A percentile compares a stretch with the other conserved stretches of the same genome.
phyloP scores from a whole-genome alignment of 257 asterid genomes.

The Rauvolfia tetraphylla region DNA sequence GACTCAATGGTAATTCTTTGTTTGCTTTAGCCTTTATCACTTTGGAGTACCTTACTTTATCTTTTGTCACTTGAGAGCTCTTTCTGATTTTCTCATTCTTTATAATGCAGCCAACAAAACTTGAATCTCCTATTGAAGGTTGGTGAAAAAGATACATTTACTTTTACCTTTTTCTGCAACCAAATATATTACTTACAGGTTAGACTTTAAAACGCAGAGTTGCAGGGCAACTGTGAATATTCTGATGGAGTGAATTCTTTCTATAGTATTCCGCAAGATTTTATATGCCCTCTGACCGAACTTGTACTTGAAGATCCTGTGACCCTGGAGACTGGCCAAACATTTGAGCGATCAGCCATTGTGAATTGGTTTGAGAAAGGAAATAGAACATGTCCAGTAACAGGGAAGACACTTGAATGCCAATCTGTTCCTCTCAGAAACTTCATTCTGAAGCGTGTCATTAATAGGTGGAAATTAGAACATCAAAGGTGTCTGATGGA shows the following conservation, averaged over 20 bases:
- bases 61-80: too few species aligned
- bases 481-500: conserved; percentile 36
- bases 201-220: conserved; percentile 27
- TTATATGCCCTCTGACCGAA: conserved; percentile 61
- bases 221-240: conserved; percentile 20
- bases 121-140: conserved; percentile 40
- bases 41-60: neutral
- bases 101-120: conserved; percentile 39
- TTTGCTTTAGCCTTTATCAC: neutral
- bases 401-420: conserved; percentile 43
- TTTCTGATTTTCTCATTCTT: conserved; percentile 15
- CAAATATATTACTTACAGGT: conserved; percentile 5
- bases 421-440: conserved; percentile 52
- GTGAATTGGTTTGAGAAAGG: conserved; percentile 53
- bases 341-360: conserved; percentile 64
- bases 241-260: conserved; percentile 18
- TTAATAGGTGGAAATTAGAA: conserved; percentile 57
- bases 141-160: conserved; percentile 13
- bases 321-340: conserved; percentile 79
- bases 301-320: conserved; percentile 63
- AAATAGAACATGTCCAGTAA: conserved; percentile 56
- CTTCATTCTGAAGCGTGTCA: conserved; percentile 58
- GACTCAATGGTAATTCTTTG: conserved; percentile 25
- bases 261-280: conserved; percentile 52
- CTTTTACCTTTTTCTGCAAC: neutral